A percentile compares a stretch with the other conserved stretches of the same genome.
phyloP scores from a whole-genome alignment of 2,329 filamentous ascomycete species.

The Fusarium subtropicale region DNA sequence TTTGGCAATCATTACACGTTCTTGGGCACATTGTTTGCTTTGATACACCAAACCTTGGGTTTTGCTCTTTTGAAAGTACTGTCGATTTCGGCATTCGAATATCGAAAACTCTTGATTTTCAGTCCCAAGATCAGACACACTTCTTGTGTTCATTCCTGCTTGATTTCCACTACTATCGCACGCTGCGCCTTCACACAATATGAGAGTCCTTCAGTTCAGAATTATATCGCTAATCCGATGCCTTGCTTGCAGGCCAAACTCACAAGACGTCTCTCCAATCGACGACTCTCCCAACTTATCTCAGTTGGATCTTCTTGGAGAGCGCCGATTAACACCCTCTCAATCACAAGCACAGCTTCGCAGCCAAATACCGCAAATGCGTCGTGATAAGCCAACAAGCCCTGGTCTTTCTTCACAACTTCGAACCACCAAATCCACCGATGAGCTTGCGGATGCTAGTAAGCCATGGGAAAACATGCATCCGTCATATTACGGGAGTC shows the following conservation, averaged over 20 bases:
- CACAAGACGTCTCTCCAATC: slow-evolving; percentile 64
- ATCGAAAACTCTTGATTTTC: not conserved
- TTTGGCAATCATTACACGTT: slow-evolving; percentile 3
- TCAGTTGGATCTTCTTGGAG: slow-evolving; percentile 45
- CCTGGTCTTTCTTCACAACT: slow-evolving; percentile 54
- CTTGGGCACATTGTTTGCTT: slow-evolving; percentile 30
- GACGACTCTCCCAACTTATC: slow-evolving; percentile 58
- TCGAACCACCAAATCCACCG: slow-evolving; percentile 53
- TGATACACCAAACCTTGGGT: not conserved
- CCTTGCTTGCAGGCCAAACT: slow-evolving; percentile 43
- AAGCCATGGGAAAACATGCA: slow-evolving; percentile 41
- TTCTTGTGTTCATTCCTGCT: not conserved
- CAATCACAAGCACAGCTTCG: slow-evolving; percentile 40
- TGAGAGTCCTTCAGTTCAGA: slow-evolving; percentile 27
- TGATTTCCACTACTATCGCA: not conserved
- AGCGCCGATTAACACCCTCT: slow-evolving; percentile 28
- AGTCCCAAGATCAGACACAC: not conserved
- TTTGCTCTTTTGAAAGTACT: not conserved
- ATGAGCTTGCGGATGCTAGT: slow-evolving; percentile 34
- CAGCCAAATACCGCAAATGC: slow-evolving; percentile 65
- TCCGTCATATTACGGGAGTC: slow-evolving; percentile 11
- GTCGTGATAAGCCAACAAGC: slow-evolving; percentile 61
- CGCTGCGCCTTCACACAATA: slow-evolving; percentile 6
- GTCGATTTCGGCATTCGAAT: not conserved
- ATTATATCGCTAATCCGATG: slow-evolving; percentile 40